phyloP scores from a whole-genome alignment of 2,329 filamentous ascomycete species.

The Akanthomyces lecanii region DNA sequence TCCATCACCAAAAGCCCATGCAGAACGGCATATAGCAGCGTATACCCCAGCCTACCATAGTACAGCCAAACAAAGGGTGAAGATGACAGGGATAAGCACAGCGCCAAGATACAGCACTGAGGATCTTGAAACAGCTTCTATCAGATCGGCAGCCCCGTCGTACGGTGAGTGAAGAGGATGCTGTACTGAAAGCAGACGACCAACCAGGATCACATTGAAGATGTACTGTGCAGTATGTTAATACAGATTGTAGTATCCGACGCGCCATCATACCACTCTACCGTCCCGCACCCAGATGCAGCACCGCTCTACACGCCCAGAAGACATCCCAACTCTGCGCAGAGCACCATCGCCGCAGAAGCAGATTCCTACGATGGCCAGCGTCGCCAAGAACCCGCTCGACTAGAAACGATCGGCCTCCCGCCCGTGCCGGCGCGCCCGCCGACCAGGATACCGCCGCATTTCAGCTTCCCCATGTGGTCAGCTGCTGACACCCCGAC shows the following conservation, averaged over 20 bases:
- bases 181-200: background rate
- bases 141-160: constrained; percentile 64
- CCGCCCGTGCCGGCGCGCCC: constrained; percentile 45
- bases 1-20: background rate
- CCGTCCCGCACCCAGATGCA: constrained; percentile 42
- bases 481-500: constrained; percentile 51
- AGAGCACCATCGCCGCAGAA: constrained; percentile 19
- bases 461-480: constrained; percentile 58
- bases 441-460: constrained; percentile 46
- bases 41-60: background rate
- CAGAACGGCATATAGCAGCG: background rate
- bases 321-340: constrained; percentile 10
- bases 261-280: constrained; percentile 60
- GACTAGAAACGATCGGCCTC: constrained; percentile 36
- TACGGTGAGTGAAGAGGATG: constrained; percentile 48
- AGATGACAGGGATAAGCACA: constrained; percentile 21
- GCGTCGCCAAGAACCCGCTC: constrained; percentile 19
- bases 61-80: background rate
- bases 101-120: constrained; percentile 39
- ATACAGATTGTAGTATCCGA: constrained; percentile 49
- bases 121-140: constrained; percentile 64
- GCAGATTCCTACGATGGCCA: constrained; percentile 23
- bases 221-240: background rate
- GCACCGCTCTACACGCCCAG: constrained; percentile 50
- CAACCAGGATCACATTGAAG: background rate